phyloP scores from a whole-genome alignment of 257 asterid species.

The Jasminum sambac region DNA sequence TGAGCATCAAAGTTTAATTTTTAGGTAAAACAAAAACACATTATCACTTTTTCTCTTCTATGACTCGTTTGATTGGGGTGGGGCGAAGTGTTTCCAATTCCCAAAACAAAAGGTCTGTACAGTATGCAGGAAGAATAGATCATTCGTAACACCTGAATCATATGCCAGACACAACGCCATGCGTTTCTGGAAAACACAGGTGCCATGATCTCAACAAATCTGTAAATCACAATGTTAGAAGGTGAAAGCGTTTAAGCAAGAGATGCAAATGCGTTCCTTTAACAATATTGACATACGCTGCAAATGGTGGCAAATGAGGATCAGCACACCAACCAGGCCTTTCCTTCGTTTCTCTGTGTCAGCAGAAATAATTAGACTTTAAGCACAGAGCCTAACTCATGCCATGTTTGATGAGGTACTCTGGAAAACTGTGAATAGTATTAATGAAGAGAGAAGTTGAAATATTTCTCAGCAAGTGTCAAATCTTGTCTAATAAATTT shows the following conservation, averaged over 20 bases:
- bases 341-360: constrained; percentile 73
- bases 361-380: constrained; percentile 23
- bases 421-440: neutral
- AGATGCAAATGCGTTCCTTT: neutral
- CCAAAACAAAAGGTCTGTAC: neutral
- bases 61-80: neutral
- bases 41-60: neutral
- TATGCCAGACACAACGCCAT: constrained; percentile 97
- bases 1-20: too few species aligned
- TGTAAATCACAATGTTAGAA: constrained; percentile 27
- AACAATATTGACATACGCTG: constrained; percentile 62
- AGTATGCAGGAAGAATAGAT: too few species aligned
- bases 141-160: constrained; percentile 84
- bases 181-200: constrained; percentile 94
- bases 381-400: neutral
- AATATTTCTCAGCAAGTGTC: neutral
- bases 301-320: constrained; percentile 95
- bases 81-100: neutral
- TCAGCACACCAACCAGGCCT: constrained; percentile 85
- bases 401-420: neutral
- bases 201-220: constrained; percentile 98
- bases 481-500: neutral
- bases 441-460: neutral
- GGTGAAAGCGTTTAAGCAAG: neutral
- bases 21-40: too few species aligned